phyloP scores from a whole-genome alignment of 306 rosid genomes.

The Glycine soja region DNA sequence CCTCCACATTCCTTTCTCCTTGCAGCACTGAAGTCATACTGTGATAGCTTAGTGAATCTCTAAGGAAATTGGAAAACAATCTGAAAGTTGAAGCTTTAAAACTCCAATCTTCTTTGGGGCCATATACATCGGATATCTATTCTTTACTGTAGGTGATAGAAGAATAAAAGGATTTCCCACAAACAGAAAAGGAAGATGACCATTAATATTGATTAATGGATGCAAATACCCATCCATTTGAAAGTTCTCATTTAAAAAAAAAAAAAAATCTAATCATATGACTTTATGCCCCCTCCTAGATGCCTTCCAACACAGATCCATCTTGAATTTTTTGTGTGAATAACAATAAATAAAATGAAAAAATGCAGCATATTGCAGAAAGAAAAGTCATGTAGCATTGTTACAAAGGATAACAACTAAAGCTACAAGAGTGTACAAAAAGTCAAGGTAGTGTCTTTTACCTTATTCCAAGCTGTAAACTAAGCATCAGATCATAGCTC shows the following conservation, averaged over 20 bases:
- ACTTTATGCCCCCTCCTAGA: not conserved
- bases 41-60: too few relatives aligned
- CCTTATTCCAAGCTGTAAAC: conserved; percentile 99
- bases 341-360: not conserved
- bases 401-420: conserved; percentile 36
- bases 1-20: too few relatives aligned
- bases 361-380: not conserved
- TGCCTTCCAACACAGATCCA: conserved; percentile 13
- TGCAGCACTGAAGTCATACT: too few relatives aligned
- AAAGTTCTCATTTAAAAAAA: not conserved
- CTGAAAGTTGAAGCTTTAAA: too few relatives aligned
- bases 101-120: too few relatives aligned
- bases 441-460: conserved; percentile 44
- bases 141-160: too few relatives aligned
- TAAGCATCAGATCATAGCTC: conserved; percentile 96
- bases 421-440: conserved; percentile 17
- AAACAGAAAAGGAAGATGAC: not conserved
- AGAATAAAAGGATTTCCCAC: too few relatives aligned
- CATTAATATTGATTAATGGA: conserved; percentile 28
- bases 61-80: too few relatives aligned
- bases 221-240: not conserved
- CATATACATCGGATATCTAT: too few relatives aligned
- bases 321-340: not conserved
- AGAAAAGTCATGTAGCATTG: conserved; percentile 30
- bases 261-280: conserved; percentile 23